phyloP scores from a whole-genome alignment of 2,329 filamentous ascomycete species.

The Mycosphaerelloides madeirae region DNA sequence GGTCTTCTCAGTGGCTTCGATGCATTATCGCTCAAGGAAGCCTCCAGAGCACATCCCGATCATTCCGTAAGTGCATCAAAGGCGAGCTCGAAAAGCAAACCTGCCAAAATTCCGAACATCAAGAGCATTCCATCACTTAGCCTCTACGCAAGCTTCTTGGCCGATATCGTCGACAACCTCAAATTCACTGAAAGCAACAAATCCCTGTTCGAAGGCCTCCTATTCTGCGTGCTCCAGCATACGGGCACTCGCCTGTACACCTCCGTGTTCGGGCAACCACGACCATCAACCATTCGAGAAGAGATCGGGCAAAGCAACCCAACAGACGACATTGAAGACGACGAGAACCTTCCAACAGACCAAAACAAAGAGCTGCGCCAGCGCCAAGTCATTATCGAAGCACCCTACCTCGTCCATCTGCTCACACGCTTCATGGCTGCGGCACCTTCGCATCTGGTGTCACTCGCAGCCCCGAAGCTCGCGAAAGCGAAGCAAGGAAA shows the following conservation, averaged over 20 bases:
- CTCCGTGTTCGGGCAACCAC: constrained; percentile 34
- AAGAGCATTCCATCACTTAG: constrained; percentile 20
- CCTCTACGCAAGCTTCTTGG: constrained; percentile 33
- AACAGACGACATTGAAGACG: constrained; percentile 18
- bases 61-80: background rate
- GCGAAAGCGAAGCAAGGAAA: constrained; percentile 26
- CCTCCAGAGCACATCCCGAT: constrained; percentile 21
- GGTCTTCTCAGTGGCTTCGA: constrained; percentile 29
- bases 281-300: constrained; percentile 18
- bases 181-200: constrained; percentile 35
- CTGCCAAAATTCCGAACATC: constrained; percentile 15
- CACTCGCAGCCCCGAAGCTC: constrained; percentile 13
- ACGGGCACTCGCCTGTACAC: constrained; percentile 38
- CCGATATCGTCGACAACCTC: constrained; percentile 33
- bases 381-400: constrained; percentile 31
- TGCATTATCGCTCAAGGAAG: constrained; percentile 9
- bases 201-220: constrained; percentile 42
- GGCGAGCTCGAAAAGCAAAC: constrained; percentile 22
- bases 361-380: constrained; percentile 12
- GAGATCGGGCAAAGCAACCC: constrained; percentile 20
- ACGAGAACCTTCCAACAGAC: constrained; percentile 16
- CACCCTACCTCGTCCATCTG: constrained; percentile 40
- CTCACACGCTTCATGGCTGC: constrained; percentile 38
- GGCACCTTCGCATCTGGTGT: constrained; percentile 34
- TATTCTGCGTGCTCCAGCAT: constrained; percentile 38